Evolutionary conservation across 2,329 filamentous ascomycete genomes (phyloP).

Genomic region (Teratosphaeria destructans): DNA sequence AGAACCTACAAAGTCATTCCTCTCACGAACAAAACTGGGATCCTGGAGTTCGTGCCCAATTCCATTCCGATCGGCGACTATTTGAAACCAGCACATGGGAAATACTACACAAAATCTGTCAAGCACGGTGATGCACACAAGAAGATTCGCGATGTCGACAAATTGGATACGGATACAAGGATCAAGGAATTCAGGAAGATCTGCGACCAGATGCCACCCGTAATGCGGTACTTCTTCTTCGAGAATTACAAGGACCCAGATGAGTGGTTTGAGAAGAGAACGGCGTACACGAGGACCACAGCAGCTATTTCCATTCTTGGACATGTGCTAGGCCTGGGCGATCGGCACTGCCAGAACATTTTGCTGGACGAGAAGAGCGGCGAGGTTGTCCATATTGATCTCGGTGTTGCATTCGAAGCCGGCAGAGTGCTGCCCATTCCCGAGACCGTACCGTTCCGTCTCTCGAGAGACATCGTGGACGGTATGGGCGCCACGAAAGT

Average conservation of each 20-base stretch:
- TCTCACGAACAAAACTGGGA: conserved; percentile 69
- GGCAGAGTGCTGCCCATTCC: conserved; percentile 91
- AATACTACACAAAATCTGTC: conserved; percentile 75
- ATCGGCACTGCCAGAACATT: conserved; percentile 95
- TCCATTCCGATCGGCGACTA: conserved; percentile 89
- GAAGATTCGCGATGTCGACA: conserved; percentile 63
- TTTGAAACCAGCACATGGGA: conserved; percentile 78
- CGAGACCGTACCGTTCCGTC: conserved; percentile 87
- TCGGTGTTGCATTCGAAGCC: conserved; percentile 94
- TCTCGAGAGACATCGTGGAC: conserved; percentile 90
- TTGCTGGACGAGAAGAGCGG: conserved; percentile 80
- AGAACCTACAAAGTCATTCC: conserved; percentile 96
- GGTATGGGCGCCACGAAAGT: conserved; percentile 94
- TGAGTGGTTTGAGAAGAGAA: conserved; percentile 82
- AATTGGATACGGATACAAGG: conserved; percentile 56
- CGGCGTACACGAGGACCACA: conserved; percentile 87
- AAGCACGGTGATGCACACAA: conserved; percentile 67
- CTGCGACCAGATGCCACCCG: conserved; percentile 73
- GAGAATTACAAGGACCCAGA: conserved; percentile 89
- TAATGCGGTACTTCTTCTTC: conserved; percentile 95
- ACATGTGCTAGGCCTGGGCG: conserved; percentile 77
- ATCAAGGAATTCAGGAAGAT: conserved; percentile 68
- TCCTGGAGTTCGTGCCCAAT: conserved; percentile 95
- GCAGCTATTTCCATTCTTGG: conserved; percentile 93
- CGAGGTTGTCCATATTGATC: conserved; percentile 92